Evolutionary conservation across 164 flowering plant species (phyloP).

Genomic region (Magnolia kwangsiensis): DNA sequence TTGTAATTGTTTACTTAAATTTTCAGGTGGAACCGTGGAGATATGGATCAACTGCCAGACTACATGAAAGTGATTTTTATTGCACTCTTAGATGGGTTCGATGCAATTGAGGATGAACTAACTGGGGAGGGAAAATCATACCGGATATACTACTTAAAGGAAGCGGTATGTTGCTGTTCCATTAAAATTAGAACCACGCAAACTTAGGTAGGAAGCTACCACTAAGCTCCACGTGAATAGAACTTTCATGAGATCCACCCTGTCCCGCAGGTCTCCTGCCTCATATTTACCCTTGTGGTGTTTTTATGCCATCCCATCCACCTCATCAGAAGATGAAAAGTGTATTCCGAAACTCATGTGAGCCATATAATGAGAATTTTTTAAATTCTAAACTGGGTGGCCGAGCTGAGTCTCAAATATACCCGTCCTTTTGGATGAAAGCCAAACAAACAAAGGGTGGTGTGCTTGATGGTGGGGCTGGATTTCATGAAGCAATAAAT

Average conservation of each 20-base stretch:
- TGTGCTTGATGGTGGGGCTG: no score
- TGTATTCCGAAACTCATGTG: not conserved
- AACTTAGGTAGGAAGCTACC: no score
- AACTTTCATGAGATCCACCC: not conserved
- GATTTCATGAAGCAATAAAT: no score
- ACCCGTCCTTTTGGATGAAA: no score
- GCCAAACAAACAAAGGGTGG: no score
- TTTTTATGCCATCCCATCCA: not conserved
- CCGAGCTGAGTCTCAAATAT: no score
- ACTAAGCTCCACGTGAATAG: no score
- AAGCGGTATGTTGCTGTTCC: not conserved
- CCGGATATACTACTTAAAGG: not conserved
- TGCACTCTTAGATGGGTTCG: not conserved
- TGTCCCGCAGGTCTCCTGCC: no score
- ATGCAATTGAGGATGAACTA: conserved; percentile 3
- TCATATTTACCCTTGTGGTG: no score
- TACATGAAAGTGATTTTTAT: not conserved
- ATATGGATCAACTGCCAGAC: not conserved
- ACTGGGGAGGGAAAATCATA: not conserved
- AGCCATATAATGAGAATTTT: no score
- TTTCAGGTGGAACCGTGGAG: not conserved
- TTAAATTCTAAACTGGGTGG: no score
- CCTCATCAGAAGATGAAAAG: not conserved
- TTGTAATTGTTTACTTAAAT: not conserved
- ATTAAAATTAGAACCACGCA: not conserved